Evolutionary conservation across 2,329 filamentous ascomycete genomes (phyloP), one percentile per base, ranked within the genome.

Genomic region (Cryphonectria parasitica): DNA sequence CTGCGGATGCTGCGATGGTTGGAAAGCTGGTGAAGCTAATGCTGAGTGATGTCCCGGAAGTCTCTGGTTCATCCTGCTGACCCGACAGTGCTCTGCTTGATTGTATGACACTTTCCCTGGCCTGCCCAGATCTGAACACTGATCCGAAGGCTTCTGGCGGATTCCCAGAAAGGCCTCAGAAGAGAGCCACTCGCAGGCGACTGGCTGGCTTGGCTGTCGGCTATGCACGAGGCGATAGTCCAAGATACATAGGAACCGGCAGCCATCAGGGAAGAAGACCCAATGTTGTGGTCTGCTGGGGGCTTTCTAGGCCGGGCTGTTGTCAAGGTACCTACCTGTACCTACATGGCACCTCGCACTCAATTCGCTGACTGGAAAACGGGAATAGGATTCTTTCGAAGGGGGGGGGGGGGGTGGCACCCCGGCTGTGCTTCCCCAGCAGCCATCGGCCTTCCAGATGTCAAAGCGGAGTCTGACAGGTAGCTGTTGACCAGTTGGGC

Each of bases 1-100:
- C 15, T 28, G 52, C 52, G 52, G 52, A 25, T 63, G 36, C 61
- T 63, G 61, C 22, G 58, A 36, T 36, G 75, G 75, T 74, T 68
- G 69, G 67, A 72, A 67, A 74, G 63, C 52, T 68, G 54, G 64
- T 69, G 62, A 34, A 66, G 36, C 34, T 64, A 43, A 43, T 19
- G n/a, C n/a, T 72, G 60, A 61, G 49, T 68, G 62, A 67, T 58
- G 58, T 54, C 62, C 66, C 64, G 49, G 19, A 41, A 64, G 31
- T 39, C 39, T 49, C 39, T 63, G 56, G 54, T n/a, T 60, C 52
- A 34, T 22, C 41, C 52, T 25, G 67, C 49, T 43, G 52, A 45
- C 36, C 28, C 52, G 49, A n/a, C 31, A 60, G 49, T 61, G 54
- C 64, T 56, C 52, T 70, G 58, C 43, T 60, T 64, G 36, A 41